phyloP scores from a whole-genome alignment of 2,329 filamentous ascomycete species.

The Venturia asperata region DNA sequence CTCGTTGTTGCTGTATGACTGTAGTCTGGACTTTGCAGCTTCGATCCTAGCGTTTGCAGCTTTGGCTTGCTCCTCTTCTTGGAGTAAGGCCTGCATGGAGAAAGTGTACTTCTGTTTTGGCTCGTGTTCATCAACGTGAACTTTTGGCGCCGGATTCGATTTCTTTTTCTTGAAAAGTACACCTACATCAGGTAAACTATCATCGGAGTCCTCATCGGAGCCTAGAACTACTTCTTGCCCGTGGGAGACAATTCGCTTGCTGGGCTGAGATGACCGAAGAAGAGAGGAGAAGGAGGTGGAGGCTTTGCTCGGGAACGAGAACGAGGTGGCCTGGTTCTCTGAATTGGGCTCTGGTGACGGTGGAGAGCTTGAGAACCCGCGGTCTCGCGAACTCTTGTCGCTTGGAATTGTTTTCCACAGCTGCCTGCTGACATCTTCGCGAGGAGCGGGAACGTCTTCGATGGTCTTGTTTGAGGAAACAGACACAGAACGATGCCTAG shows the following conservation, averaged over 20 bases:
- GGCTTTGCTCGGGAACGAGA: background rate
- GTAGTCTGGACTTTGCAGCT: background rate
- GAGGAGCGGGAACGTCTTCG: background rate
- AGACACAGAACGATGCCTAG: background rate
- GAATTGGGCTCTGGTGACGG: background rate
- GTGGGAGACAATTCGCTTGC: conserved; percentile 38
- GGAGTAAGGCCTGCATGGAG: conserved; percentile 54
- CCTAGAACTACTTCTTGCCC: conserved; percentile 47
- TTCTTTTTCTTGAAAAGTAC: conserved; percentile 28
- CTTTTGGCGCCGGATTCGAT: conserved; percentile 22
- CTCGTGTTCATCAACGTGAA: conserved; percentile 38
- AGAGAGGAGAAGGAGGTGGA: conserved; percentile 23
- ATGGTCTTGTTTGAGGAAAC: background rate
- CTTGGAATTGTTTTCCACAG: background rate
- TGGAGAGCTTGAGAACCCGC: background rate
- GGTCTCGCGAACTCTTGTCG: background rate
- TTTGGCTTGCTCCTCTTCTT: conserved; percentile 8
- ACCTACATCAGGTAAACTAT: conserved; percentile 29
- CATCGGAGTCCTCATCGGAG: conserved; percentile 31
- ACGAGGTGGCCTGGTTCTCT: background rate
- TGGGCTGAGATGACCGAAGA: conserved; percentile 29
- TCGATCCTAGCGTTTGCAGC: conserved; percentile 18
- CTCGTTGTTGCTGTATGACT: background rate
- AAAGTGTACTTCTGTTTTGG: conserved; percentile 43
- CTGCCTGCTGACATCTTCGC: background rate